These are phyloP conservation scores for Leccinum subgranulosum DNA, from an alignment of 768 basidiomycete species.

Conservation along the genomic window DNA sequence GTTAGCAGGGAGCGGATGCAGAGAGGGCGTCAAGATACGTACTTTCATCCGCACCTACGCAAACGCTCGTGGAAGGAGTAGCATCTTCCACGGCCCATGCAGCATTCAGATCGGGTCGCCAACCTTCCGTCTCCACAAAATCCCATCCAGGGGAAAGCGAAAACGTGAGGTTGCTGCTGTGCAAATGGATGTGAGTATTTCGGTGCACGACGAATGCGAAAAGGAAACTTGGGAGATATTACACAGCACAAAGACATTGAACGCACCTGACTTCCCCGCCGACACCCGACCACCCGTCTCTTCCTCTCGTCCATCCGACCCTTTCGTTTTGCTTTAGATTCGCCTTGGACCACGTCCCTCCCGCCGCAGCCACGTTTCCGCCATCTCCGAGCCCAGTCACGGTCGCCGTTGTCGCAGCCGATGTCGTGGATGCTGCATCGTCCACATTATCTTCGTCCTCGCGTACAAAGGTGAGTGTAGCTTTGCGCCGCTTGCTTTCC, in stretches of 20 bases:
- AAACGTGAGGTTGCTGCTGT: conserved; percentile 78
- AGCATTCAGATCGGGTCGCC: conserved; percentile 63
- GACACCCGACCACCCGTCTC: conserved; percentile 14
- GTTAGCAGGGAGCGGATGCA: neutral
- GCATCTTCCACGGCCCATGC: conserved; percentile 43
- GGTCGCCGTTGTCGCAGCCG: neutral
- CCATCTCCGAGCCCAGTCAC: neutral
- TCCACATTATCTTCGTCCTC: neutral
- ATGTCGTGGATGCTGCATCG: neutral
- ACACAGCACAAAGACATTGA: conserved; percentile 10
- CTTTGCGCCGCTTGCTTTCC: neutral
- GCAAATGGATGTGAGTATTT: neutral
- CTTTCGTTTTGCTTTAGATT: conserved; percentile 11
- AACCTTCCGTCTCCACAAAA: conserved; percentile 75
- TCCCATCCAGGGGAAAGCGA: conserved; percentile 69
- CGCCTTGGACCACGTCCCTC: conserved; percentile 13
- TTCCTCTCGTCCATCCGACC: conserved; percentile 9
- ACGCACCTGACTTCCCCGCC: conserved; percentile 8
- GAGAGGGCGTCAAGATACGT: neutral
- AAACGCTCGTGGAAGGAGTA: neutral
- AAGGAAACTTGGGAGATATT: too few relatives aligned
- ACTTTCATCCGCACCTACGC: conserved; percentile 29
- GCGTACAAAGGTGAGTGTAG: neutral
- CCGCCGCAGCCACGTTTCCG: neutral
- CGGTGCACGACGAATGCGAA: too few relatives aligned